These are phyloP conservation scores for Naegleria lovaniensis DNA, from an alignment of 208 protist species.

Conservation along the genomic window DNA sequence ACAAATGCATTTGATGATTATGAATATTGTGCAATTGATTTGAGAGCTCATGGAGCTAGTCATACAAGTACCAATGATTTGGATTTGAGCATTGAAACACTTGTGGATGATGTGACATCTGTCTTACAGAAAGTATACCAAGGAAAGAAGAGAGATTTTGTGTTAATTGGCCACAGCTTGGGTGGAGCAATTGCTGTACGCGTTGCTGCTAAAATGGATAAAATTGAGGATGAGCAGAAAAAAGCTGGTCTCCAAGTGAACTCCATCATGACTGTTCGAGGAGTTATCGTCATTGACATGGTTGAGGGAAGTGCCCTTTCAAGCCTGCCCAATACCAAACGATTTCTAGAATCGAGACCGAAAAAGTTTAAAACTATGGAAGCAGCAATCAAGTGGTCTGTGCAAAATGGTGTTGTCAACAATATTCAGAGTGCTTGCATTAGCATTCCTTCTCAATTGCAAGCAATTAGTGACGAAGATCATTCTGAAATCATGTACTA, in stretches of 20 bases:
- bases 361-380: slow-evolving; percentile 53
- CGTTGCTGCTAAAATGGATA: slow-evolving; percentile 41
- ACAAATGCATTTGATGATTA: neutral
- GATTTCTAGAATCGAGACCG: slow-evolving; percentile 64
- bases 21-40: slow-evolving; percentile 55
- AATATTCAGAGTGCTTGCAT: slow-evolving; percentile 55
- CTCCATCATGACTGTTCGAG: slow-evolving; percentile 38
- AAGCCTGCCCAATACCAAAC: slow-evolving; percentile 65
- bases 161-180: slow-evolving; percentile 72
- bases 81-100: slow-evolving; percentile 53
- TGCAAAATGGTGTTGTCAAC: slow-evolving; percentile 63
- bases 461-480: slow-evolving; percentile 27
- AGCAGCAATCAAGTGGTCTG: slow-evolving; percentile 66
- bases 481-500: slow-evolving; percentile 34
- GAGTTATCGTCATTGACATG: slow-evolving; percentile 71
- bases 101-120: slow-evolving; percentile 59
- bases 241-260: neutral
- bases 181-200: slow-evolving; percentile 64
- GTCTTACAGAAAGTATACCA: slow-evolving; percentile 50
- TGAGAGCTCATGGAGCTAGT: slow-evolving; percentile 74
- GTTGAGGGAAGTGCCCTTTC: slow-evolving; percentile 76
- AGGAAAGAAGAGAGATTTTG: slow-evolving; percentile 46
- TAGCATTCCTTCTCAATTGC: slow-evolving; percentile 66
- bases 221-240: slow-evolving; percentile 18
- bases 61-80: slow-evolving; percentile 50